Evolutionary conservation across 2,329 filamentous ascomycete genomes (phyloP), one percentile per base, ranked within the genome.

Genomic region (Aspergillus thermomutatus): DNA sequence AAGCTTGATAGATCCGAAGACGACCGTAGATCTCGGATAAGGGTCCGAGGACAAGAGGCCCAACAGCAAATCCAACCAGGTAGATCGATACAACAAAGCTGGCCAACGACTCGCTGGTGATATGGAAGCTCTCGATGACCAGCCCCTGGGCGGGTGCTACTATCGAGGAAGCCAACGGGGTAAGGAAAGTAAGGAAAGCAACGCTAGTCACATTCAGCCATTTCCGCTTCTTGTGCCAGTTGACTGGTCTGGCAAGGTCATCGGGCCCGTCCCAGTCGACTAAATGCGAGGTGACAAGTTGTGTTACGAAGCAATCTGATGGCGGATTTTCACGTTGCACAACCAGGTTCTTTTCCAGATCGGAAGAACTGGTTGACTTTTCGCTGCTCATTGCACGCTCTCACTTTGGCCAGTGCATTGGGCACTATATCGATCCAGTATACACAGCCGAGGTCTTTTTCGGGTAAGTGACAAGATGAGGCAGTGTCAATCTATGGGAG

Each of bases 1-100:
- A 81, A 2, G 66, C 69, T 23, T 82, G 79, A 58, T 88, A 79
- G 34, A 89, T 69, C 1, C 79, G 71, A 3, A 83, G 71, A 3
- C 87, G 79, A 1, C 87, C 87, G 65, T 87, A 88, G 55, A 89
- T 82, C 68, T 90, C 87, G 1, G 80, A 84, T 47, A 87, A 64
- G 0, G 84, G 84, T 1, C 83, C 82, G 2, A 87, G 67, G 49
- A 85, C 73, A 6, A 87, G 70, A 1, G 84, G 84, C 0, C 84
- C 84, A 23, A 86, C 70, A 19, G 77, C 79, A 56, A 84, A 86
- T 0, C 83, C 83, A 0, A 86, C 69, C 11, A 87, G 70, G 66
- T 83, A 87, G 57, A 87, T 83, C 58, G 80, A 83, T 50, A 86
- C 82, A 14, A 81, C 77, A 63, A 85, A 78, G 23, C 80, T 69